Percentiles rank a stretch among this genome's conserved stretches.
phyloP scores from a whole-genome alignment of 371 early-diverging fungal species.

The Lichtheimia corymbifera region DNA sequence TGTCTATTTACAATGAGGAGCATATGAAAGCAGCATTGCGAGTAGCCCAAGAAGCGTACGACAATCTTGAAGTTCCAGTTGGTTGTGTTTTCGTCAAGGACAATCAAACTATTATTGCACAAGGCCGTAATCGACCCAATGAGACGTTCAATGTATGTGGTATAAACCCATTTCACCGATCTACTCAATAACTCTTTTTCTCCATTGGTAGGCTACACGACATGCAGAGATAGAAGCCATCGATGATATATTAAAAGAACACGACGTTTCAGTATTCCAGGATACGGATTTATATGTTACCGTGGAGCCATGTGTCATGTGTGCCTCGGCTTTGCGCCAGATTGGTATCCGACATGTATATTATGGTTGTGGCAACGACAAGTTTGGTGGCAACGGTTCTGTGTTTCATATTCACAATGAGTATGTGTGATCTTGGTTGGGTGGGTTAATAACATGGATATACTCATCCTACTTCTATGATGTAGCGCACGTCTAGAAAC shows the following conservation, averaged over 20 bases:
- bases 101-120: constrained; percentile 60
- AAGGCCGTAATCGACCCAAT: constrained; percentile 86
- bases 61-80: constrained; percentile 93
- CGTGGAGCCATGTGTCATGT: constrained; percentile 99
- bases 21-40: constrained; percentile 45
- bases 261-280: constrained; percentile 47
- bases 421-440: constrained; percentile 41
- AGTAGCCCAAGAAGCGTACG: constrained; percentile 82
- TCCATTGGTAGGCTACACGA: constrained; percentile 70
- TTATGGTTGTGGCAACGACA: constrained; percentile 91
- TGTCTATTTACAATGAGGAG: constrained; percentile 33
- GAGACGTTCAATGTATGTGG: constrained; percentile 79
- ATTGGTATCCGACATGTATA: constrained; percentile 79
- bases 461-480: background rate
- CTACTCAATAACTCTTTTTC: background rate
- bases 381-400: constrained; percentile 95
- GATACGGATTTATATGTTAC: constrained; percentile 90
- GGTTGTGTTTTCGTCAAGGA: constrained; percentile 95
- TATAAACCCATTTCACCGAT: background rate
- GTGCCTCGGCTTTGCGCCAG: constrained; percentile 89
- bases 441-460: background rate
- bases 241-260: constrained; percentile 65
- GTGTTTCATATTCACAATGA: constrained; percentile 75
- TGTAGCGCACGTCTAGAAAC: constrained; percentile 28
- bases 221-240: constrained; percentile 95